These are phyloP conservation scores for Simplicillium sp. DNA, from an alignment of 2,329 filamentous ascomycete genomes.

Conservation along the genomic window DNA sequence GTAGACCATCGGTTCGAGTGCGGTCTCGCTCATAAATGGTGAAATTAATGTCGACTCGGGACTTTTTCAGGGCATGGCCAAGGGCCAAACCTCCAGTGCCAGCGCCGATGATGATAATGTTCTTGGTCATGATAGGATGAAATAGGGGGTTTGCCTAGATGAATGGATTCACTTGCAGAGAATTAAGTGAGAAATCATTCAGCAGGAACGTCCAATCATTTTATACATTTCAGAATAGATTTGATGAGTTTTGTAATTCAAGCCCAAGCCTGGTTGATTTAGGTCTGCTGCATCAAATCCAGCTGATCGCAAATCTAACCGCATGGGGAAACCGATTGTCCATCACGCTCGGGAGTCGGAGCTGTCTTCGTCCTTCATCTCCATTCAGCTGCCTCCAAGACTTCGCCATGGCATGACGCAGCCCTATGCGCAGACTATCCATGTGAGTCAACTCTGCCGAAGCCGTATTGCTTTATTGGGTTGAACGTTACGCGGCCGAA, in stretches of 20 bases:
- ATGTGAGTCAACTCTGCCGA: no score
- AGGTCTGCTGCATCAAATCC: not conserved
- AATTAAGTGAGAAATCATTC: not conserved
- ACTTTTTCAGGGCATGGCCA: conserved; percentile 9
- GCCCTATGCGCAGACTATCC: no score
- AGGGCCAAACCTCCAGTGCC: conserved; percentile 10
- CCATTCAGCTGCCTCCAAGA: no score
- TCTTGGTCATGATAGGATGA: conserved; percentile 1
- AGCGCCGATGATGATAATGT: conserved; percentile 11
- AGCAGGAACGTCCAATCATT: not conserved
- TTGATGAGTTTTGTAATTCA: not conserved
- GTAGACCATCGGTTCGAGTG: conserved; percentile 9
- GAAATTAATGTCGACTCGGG: conserved; percentile 6
- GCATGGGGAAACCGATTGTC: not conserved
- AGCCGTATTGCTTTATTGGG: no score
- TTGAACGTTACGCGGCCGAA: no score
- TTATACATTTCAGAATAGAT: not conserved
- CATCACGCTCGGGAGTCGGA: no score
- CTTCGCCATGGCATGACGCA: no score
- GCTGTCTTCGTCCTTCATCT: no score
- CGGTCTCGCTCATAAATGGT: conserved; percentile 11
- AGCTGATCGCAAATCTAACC: conserved; percentile 4
- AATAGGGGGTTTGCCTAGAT: not conserved
- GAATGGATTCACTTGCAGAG: not conserved
- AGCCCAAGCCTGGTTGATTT: not conserved